Conservation (phyloP, 225 moss, liverwort and hornwort genomes). For the Lunularia cruciata region DNA sequence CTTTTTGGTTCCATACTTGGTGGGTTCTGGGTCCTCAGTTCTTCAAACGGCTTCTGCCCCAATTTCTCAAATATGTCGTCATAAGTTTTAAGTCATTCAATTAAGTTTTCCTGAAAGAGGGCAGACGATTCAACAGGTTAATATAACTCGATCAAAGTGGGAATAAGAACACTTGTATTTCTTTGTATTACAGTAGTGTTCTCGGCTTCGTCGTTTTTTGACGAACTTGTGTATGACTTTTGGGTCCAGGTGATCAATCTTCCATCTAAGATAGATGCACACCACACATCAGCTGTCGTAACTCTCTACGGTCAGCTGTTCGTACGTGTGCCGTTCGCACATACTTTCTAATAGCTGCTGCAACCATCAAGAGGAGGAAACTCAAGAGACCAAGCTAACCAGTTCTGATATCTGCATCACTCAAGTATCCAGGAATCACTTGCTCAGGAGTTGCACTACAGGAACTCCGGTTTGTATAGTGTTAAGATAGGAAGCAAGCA, state of each 20-base stretch:
- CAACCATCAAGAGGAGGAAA: conserved; percentile 22
- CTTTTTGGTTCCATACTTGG: too few species aligned
- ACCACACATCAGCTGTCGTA: conserved; percentile 97
- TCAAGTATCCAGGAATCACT: not conserved
- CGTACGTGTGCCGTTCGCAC: conserved; percentile 96
- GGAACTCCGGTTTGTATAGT: conserved; percentile 25
- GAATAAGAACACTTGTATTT: too few species aligned
- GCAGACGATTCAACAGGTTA: too few species aligned
- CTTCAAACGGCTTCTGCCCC: too few species aligned
- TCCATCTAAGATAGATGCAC: conserved; percentile 96
- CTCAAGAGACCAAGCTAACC: conserved; percentile 30
- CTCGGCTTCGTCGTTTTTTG: not conserved
- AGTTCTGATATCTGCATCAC: conserved; percentile 29
- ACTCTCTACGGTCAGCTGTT: conserved; percentile 98
- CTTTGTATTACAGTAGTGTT: not conserved
- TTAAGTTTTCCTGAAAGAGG: too few species aligned
- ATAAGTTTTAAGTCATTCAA: too few species aligned
- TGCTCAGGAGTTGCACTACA: conserved; percentile 1
- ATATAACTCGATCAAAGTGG: too few species aligned
- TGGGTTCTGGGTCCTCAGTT: too few species aligned
- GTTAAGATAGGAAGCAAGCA: conserved; percentile 29
- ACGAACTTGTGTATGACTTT: not conserved
- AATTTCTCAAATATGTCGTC: too few species aligned
- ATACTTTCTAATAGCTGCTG: conserved; percentile 42
- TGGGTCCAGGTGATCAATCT: conserved; percentile 77